Percentiles rank a stretch among this genome's conserved stretches.
These are phyloP conservation scores for Stromatinia cepivora DNA, from an alignment of 2,329 filamentous ascomycete species.

Conservation along the genomic window DNA sequence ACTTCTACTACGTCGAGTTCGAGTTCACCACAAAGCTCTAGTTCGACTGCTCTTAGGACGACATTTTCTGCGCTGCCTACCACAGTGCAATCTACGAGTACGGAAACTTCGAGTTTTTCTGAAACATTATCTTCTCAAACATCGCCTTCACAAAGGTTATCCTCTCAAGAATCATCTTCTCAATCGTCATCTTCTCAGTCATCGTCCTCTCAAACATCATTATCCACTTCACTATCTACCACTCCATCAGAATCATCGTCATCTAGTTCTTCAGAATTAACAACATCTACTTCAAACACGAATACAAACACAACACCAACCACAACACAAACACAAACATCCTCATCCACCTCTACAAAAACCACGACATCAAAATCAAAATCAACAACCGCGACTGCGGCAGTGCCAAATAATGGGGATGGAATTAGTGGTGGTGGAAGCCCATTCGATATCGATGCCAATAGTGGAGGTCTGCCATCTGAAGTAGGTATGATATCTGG, in stretches of 20 bases:
- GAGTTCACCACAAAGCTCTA: slow-evolving; percentile 1
- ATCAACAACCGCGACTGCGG: neutral
- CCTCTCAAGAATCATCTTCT: neutral
- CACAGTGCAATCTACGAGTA: neutral
- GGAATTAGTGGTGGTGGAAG: slow-evolving; percentile 23
- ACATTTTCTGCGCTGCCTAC: neutral
- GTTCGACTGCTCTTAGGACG: neutral
- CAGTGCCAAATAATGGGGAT: neutral
- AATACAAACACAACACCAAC: neutral
- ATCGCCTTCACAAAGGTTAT: neutral
- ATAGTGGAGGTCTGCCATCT: neutral
- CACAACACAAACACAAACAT: neutral
- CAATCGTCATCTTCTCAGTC: neutral
- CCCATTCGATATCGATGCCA: slow-evolving; percentile 25
- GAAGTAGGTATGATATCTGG: neutral
- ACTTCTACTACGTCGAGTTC: neutral
- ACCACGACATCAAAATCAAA: slow-evolving; percentile 3
- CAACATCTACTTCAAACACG: neutral
- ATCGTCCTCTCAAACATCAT: neutral
- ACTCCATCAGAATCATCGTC: no score
- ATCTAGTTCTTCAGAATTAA: neutral
- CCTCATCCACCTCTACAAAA: neutral
- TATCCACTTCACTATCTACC: neutral
- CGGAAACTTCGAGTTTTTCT: neutral
- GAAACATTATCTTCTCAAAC: neutral